These are phyloP conservation scores for Picea glauca DNA, from an alignment of 75 land plant genomes.

Conservation along the genomic window DNA sequence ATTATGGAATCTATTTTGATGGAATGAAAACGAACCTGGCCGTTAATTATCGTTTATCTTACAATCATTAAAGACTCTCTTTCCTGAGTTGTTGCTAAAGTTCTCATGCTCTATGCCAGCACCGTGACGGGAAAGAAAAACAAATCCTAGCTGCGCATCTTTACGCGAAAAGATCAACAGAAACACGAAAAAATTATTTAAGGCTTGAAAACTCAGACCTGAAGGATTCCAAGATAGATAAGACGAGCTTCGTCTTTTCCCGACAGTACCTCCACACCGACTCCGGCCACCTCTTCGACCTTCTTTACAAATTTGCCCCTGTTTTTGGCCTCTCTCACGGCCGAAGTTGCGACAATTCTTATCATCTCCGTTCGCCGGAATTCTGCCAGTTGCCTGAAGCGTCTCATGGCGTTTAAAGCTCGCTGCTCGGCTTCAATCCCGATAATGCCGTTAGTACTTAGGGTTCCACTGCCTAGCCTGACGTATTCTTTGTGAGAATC, in stretches of 20 bases:
- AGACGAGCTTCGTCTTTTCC: conserved; percentile 63
- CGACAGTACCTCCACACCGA: conserved; percentile 45
- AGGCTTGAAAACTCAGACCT: conserved; percentile 1
- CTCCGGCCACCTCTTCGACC: conserved; percentile 25
- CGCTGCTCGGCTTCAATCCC: conserved; percentile 24
- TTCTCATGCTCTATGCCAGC: too few relatives aligned
- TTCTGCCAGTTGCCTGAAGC: conserved; percentile 22
- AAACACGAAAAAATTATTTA: not conserved
- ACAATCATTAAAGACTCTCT: too few relatives aligned
- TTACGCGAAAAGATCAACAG: not conserved
- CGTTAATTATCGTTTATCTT: too few relatives aligned
- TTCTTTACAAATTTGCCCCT: conserved; percentile 22
- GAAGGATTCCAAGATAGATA: conserved; percentile 50
- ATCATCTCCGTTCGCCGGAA: conserved; percentile 9
- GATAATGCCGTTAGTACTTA: conserved; percentile 17
- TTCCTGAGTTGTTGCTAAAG: too few relatives aligned
- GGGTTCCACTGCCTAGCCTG: conserved; percentile 42
- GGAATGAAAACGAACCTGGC: too few relatives aligned
- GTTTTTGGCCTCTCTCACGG: conserved; percentile 57
- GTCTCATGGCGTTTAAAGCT: conserved; percentile 31
- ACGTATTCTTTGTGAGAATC: conserved; percentile 42
- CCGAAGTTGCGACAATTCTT: conserved; percentile 56
- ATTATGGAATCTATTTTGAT: too few relatives aligned
- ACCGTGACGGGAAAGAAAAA: too few relatives aligned
- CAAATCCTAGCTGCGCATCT: not conserved